Base-by-base conservation (phyloP, 2,329 filamentous ascomycete genomes). In the Xylaria sp. region DNA sequence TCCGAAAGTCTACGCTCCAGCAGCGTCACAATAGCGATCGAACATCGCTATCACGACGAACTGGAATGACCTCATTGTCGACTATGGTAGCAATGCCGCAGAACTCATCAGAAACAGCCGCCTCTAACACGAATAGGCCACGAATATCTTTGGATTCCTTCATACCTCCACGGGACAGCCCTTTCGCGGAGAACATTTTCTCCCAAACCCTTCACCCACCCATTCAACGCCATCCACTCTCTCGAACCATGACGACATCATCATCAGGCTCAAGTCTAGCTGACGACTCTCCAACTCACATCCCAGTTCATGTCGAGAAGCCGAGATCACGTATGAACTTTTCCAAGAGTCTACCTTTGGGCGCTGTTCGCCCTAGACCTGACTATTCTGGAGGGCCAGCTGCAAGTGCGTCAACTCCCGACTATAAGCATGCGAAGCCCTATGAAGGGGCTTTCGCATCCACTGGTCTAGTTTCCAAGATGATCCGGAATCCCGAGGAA, bases 381-480 rank as follows among this genome's bases (percentile, higher is more conserved):
- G 72, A 77, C 7, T 63, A 65, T 25, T 57, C 66, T 0, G 63
- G 51, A 20, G 61, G 69, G 11, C 66, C 67, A 31, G 38, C 55
- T 6, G 72, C 51, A n/a, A 75, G 74, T 53, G 90, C 93, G 71
- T 90, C 90, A 36, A 96, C 93, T 0, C 93, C 93, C 0, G 86
- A 90, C 61, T 96, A 92, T 80, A 94, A 93, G 78, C 84, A 88
- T 57, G 91, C 89, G 7, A 93, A 90, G 75, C 91, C 94, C 25
- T 86, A 92, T 63, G 90, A 92, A 36, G 89, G 92, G 45, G 94
- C 94, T 6, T 97, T 97, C 80, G 94, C 93, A 84, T 98, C 96
- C 1, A 98, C 96, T 0, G 94, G 95, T 1, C 83, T 99, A 31
- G 91, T 99, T 61, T 97, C 96, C 11, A 99, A 99, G 81, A 92